Conservation (phyloP, 78 protist genomes). For the Diacronema lutheri region DNA sequence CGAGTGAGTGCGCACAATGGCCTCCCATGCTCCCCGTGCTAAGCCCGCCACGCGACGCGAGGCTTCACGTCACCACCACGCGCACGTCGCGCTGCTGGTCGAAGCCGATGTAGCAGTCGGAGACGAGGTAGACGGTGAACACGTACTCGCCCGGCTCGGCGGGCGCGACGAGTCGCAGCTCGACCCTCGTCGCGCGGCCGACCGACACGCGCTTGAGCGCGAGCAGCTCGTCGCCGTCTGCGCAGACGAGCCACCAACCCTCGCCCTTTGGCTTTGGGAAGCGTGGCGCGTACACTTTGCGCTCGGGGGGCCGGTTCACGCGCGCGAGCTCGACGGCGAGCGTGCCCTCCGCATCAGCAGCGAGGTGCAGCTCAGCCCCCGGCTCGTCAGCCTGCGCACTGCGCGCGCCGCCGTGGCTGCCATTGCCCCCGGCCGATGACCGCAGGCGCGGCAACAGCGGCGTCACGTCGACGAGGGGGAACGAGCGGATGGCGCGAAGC, state of each 20-base stretch:
- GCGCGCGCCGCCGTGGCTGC: too few species aligned
- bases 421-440: too few species aligned
- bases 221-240: constrained; percentile 45
- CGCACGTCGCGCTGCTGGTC: constrained; percentile 24
- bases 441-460: too few species aligned
- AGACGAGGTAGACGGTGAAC: constrained; percentile 23
- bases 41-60: too few species aligned
- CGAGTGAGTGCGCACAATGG: too few species aligned
- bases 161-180: constrained; percentile 18
- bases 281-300: constrained; percentile 6
- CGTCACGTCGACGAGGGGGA: background rate
- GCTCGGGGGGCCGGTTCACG: background rate
- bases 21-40: too few species aligned
- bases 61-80: background rate
- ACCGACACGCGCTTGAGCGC: constrained; percentile 54
- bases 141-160: background rate
- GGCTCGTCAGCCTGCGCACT: background rate
- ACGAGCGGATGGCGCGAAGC: background rate
- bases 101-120: constrained; percentile 66
- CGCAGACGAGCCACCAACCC: constrained; percentile 54
- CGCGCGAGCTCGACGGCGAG: background rate
- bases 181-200: background rate
- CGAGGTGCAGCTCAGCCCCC: background rate
- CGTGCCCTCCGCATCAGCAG: background rate
- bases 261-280: constrained; percentile 50